Percentiles rank a stretch among this genome's conserved stretches.
Conservation (phyloP, 257 asterid genomes). For the Plantago major region DNA sequence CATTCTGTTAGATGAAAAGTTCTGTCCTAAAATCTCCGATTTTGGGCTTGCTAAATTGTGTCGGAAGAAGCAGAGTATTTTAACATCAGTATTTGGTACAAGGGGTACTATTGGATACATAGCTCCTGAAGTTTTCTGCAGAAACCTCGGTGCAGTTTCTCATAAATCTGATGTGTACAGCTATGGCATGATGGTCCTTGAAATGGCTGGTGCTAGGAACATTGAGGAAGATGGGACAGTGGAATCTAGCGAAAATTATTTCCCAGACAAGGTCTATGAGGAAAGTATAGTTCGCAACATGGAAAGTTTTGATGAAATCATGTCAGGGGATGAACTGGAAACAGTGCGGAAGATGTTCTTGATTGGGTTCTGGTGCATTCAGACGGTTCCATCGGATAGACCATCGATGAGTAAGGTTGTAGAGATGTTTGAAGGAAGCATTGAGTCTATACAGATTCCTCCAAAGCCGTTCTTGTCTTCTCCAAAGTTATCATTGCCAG, state of each 20-base stretch:
- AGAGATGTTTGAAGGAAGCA: slow-evolving; percentile 36
- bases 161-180: slow-evolving; percentile 55
- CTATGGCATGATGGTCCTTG: slow-evolving; percentile 60
- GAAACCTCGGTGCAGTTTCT: slow-evolving; percentile 40
- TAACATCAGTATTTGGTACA: no score
- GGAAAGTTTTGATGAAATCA: background rate
- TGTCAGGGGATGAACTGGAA: slow-evolving; percentile 21
- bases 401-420: slow-evolving; percentile 33
- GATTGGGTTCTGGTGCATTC: slow-evolving; percentile 46
- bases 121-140: no score
- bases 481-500: background rate
- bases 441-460: slow-evolving; percentile 28
- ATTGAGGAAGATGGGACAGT: background rate
- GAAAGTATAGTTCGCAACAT: slow-evolving; percentile 15
- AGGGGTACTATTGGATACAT: no score
- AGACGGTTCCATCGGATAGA: slow-evolving; percentile 34
- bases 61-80: no score
- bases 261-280: slow-evolving; percentile 32
- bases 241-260: slow-evolving; percentile 26
- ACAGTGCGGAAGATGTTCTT: slow-evolving; percentile 30
- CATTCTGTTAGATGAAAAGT: no score
- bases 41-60: no score
- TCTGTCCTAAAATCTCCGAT: no score
- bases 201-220: slow-evolving; percentile 38
- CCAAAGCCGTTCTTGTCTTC: slow-evolving; percentile 26